Percentiles rank a stretch among this genome's conserved stretches.
Evolutionary conservation across 352 stramenopile genomes (phyloP).

Genomic region (Globisporangium heterothallicum): DNA sequence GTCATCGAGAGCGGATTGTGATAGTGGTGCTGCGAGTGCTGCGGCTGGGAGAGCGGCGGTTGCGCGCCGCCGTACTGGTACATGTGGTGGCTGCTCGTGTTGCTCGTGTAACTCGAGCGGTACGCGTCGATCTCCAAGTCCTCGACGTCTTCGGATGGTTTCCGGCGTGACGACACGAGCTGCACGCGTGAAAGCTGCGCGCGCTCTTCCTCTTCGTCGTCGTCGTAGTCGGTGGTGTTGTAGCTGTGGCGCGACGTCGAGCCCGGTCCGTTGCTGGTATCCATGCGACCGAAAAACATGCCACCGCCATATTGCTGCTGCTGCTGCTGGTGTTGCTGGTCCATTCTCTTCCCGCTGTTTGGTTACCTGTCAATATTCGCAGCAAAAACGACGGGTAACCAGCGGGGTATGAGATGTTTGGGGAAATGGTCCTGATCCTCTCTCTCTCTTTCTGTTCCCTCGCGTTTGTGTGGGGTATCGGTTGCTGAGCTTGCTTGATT

Average conservation of each 20-base stretch:
- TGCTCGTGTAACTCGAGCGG: slow-evolving; percentile 36
- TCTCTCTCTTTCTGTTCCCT: no score
- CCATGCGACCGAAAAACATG: background rate
- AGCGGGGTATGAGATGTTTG: no score
- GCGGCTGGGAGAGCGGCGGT: background rate
- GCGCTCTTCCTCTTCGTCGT: slow-evolving; percentile 6
- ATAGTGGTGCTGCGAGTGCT: slow-evolving; percentile 5
- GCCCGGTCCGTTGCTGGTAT: background rate
- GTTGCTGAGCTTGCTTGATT: no score
- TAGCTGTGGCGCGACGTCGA: background rate
- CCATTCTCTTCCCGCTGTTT: background rate
- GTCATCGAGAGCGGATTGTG: background rate
- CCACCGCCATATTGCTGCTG: background rate
- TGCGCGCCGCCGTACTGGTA: slow-evolving; percentile 8
- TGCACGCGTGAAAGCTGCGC: slow-evolving; percentile 36
- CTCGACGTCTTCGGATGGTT: slow-evolving; percentile 27
- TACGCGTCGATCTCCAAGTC: slow-evolving; percentile 24
- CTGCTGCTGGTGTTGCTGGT: background rate
- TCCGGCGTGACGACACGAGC: slow-evolving; percentile 36
- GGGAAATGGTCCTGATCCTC: background rate
- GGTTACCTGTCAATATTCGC: no score
- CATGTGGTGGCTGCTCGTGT: slow-evolving; percentile 23
- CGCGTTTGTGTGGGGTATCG: no score
- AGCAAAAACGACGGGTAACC: no score
- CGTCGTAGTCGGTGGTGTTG: background rate